Base-by-base conservation (phyloP, 2,329 filamentous ascomycete species). In the Fusarium stilboides region DNA sequence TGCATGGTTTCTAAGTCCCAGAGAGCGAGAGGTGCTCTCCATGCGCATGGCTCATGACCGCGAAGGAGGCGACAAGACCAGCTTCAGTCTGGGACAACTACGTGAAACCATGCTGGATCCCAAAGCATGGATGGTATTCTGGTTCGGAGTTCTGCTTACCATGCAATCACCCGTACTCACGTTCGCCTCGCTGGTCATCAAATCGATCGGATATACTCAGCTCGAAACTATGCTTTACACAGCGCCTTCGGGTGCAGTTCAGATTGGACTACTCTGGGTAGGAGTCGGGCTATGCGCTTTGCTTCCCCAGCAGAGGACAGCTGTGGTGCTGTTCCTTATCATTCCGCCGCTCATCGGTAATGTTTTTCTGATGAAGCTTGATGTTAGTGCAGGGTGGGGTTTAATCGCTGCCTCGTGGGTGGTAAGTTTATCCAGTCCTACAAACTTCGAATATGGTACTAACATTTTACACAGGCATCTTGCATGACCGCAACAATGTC, bases 401-500 rank as follows among this genome's bases (percentile, higher is more conserved):
- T 8, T 54, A 3, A 54, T 54, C 14, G 51, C 51, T 12, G 51
- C 51, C 10, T 54, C 51, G 3, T 54, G 51, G 51, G 42, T 54
- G 1, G 42, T 54, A 49, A 36, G 51, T 28, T 3, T 20, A 4
- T 3, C 3, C 15, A 13, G 6, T 6, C 12, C 2, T 7, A 17
- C n/a, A n/a, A 5, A n/a, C 7, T 36, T 8, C 6, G 5, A 2
- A 4, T 31, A 13, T 4, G 17, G 4, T 8, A 26, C 26, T 54
- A 12, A 54, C 31, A 2, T 0, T 8, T 6, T 13, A 7, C 4
- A 2, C 10, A 54, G 51, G 47, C 51, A 2, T 54, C 51, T 28
- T 54, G 51, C 7, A 54, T 54, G 13, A 54, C 51, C 7, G 51
- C 51, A 14, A 6, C 51, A 5, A 54, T 54, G 51, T 54, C 51